Evolutionary conservation across 2,329 filamentous ascomycete genomes (phyloP).

Genomic region (Penicillium sp.): DNA sequence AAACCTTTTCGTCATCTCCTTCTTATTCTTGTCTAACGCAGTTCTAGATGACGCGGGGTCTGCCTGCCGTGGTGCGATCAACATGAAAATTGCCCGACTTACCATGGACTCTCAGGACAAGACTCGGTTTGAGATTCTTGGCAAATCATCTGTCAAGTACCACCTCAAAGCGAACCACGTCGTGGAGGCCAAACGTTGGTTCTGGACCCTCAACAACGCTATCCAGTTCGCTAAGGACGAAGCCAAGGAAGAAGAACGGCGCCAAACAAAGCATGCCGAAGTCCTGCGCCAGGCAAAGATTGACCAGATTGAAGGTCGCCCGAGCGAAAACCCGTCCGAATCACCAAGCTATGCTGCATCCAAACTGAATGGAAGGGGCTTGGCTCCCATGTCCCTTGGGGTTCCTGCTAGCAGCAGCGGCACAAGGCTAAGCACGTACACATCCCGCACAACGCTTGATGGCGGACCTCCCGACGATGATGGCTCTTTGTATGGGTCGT

Average conservation of each 20-base stretch:
- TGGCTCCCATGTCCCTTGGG: slow-evolving; percentile 42
- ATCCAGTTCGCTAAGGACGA: slow-evolving; percentile 99
- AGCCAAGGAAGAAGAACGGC: slow-evolving; percentile 83
- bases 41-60: slow-evolving; percentile 81
- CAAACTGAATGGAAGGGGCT: slow-evolving; percentile 42
- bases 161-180: slow-evolving; percentile 97
- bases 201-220: slow-evolving; percentile 97
- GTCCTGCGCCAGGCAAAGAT: slow-evolving; percentile 78
- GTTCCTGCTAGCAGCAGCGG: slow-evolving; percentile 42
- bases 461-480: slow-evolving; percentile 60
- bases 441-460: slow-evolving; percentile 53
- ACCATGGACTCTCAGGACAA: slow-evolving; percentile 98
- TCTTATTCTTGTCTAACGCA: slow-evolving; percentile 25
- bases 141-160: slow-evolving; percentile 98
- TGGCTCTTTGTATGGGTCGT: slow-evolving; percentile 56
- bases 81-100: slow-evolving; percentile 94
- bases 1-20: neutral
- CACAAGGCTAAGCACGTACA: slow-evolving; percentile 55
- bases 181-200: slow-evolving; percentile 98
- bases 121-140: slow-evolving; percentile 95
- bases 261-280: slow-evolving; percentile 75
- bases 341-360: slow-evolving; percentile 32
- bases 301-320: slow-evolving; percentile 66
- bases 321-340: slow-evolving; percentile 52
- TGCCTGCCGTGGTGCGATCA: slow-evolving; percentile 95